Conservation (phyloP, 2,329 filamentous ascomycete genomes). For the Aspergillus nomiae region DNA sequence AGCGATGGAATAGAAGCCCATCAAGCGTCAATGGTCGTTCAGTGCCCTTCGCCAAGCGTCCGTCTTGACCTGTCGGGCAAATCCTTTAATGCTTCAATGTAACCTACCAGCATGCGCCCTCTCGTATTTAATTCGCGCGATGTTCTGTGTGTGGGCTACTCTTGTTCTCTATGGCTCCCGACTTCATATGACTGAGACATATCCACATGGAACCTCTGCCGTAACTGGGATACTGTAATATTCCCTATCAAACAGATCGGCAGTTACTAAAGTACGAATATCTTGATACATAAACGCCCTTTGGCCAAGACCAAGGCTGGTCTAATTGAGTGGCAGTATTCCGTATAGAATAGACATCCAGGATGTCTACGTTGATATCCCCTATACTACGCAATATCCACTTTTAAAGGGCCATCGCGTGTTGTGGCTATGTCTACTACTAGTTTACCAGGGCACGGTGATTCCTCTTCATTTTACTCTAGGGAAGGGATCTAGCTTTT, state of each 20-base stretch:
- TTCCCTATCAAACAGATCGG: not conserved
- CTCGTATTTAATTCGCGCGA: not conserved
- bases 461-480: not conserved
- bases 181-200: not conserved
- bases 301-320: too few species aligned
- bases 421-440: not conserved
- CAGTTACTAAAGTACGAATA: not conserved
- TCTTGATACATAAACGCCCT: not conserved
- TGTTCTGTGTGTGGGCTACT: not conserved
- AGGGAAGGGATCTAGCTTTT: not conserved
- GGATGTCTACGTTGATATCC: not conserved
- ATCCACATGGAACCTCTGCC: not conserved
- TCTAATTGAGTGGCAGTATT: too few species aligned
- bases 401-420: not conserved
- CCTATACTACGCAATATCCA: not conserved
- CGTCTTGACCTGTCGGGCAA: not conserved
- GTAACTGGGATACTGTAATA: not conserved
- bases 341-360: not conserved
- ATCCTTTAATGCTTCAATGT: not conserved
- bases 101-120: not conserved
- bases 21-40: not conserved
- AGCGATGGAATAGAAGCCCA: too few species aligned
- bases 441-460: not conserved
- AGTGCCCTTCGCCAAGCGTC: not conserved
- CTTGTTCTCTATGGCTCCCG: not conserved